A percentile compares a stretch with the other conserved stretches of the same genome.
Conservation (phyloP, 305 asterid species). For the Fraxinus albicans region DNA sequence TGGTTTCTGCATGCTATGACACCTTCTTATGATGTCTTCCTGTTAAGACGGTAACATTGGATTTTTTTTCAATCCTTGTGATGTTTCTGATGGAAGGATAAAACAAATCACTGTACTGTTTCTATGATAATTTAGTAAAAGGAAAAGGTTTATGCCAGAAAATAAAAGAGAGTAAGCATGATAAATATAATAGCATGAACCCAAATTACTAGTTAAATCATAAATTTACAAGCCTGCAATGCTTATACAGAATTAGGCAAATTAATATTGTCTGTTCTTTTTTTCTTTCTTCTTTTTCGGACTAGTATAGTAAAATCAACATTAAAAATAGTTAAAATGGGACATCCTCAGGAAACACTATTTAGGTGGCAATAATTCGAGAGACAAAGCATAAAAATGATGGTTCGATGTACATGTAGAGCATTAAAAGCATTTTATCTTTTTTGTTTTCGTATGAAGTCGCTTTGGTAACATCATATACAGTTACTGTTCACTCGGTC, state of each 20-base stretch:
- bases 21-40: conserved; percentile 92
- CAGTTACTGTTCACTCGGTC: neutral
- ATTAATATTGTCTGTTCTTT: neutral
- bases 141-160: neutral
- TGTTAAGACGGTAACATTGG: conserved; percentile 29
- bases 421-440: neutral
- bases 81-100: neutral
- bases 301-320: neutral
- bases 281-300: neutral
- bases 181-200: neutral
- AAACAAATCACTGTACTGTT: neutral
- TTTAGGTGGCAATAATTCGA: neutral
- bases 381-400: neutral
- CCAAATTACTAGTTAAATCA: conserved; percentile 1
- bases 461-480: neutral
- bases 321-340: neutral
- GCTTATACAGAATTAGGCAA: neutral
- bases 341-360: neutral
- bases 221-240: conserved; percentile 8
- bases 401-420: neutral
- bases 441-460: neutral
- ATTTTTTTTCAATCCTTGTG: neutral
- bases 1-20: conserved; percentile 84
- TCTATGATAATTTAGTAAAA: conserved; percentile 2
- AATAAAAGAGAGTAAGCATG: neutral